Percentiles rank a stretch among this genome's conserved stretches.
These are phyloP conservation scores for Xylariales sp. DNA, from an alignment of 2,329 filamentous ascomycete species.

Conservation along the genomic window DNA sequence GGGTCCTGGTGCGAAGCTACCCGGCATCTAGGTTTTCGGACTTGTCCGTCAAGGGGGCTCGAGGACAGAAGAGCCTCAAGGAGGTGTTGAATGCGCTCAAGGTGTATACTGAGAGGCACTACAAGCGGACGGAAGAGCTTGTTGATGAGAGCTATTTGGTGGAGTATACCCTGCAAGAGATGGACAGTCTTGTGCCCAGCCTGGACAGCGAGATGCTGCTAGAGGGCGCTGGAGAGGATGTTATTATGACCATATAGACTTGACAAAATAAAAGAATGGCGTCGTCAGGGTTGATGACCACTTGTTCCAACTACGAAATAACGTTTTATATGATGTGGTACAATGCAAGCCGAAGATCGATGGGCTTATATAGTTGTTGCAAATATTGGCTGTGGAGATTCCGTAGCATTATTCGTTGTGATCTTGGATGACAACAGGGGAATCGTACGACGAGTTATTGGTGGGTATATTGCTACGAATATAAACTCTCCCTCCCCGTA, in stretches of 20 bases:
- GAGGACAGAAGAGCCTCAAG: constrained; percentile 63
- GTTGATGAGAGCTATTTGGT: constrained; percentile 92
- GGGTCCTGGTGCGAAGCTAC: constrained; percentile 74
- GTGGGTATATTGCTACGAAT: no score
- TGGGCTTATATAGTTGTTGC: no score
- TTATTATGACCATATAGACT: constrained; percentile 32
- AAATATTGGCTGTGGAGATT: no score
- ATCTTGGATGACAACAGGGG: no score
- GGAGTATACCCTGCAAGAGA: constrained; percentile 88
- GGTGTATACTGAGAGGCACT: constrained; percentile 91
- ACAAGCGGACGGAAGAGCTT: constrained; percentile 81
- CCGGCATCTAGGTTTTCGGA: constrained; percentile 72
- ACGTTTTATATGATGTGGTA: no score
- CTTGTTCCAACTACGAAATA: no score
- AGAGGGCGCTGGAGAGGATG: constrained; percentile 35
- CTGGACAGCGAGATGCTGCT: constrained; percentile 29
- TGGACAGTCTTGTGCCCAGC: constrained; percentile 67
- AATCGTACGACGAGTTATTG: no score
- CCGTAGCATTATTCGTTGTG: no score
- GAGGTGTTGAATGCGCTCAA: constrained; percentile 84
- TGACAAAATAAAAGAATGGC: no score
- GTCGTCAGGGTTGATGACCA: no score
- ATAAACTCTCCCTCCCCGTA: no score
- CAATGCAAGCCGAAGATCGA: no score
- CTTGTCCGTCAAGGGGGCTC: constrained; percentile 56